Evolutionary conservation across 2,329 filamentous ascomycete species (phyloP).

Genomic region (Hortaea sp.): DNA sequence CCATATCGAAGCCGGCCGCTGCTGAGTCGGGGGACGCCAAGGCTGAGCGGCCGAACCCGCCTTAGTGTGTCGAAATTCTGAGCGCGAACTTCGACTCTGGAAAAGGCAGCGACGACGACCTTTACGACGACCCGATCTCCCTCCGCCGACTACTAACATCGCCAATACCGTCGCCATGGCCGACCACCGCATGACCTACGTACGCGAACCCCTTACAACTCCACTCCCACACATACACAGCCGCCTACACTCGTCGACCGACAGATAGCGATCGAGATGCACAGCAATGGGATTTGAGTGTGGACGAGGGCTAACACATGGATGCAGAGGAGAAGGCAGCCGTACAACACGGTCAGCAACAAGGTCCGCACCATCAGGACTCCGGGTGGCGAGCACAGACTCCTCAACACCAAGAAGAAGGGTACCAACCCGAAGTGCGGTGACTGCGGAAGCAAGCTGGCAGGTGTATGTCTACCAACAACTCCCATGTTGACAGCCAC

Average conservation of each 20-base stretch:
- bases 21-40: too few relatives aligned
- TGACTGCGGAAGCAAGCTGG: conserved; percentile 96
- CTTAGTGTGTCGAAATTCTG: too few relatives aligned
- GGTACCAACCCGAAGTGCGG: conserved; percentile 97
- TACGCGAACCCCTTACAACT: conserved; percentile 27
- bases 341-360: conserved; percentile 97
- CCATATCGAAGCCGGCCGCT: too few relatives aligned
- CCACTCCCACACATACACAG: background rate
- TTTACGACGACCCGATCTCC: conserved; percentile 4
- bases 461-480: conserved; percentile 68
- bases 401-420: conserved; percentile 99
- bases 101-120: conserved; percentile 9
- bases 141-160: conserved; percentile 7
- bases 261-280: background rate
- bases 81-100: background rate
- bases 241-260: background rate
- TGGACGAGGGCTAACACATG: conserved; percentile 21
- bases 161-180: conserved; percentile 39
- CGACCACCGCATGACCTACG: conserved; percentile 47
- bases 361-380: conserved; percentile 93
- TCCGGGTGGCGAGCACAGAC: conserved; percentile 86
- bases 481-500: background rate
- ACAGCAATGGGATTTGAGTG: conserved; percentile 4
- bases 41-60: too few relatives aligned
- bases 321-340: conserved; percentile 44